Evolutionary conservation across 2,329 filamentous ascomycete genomes (phyloP).

Genomic region (Penicillium expansum): DNA sequence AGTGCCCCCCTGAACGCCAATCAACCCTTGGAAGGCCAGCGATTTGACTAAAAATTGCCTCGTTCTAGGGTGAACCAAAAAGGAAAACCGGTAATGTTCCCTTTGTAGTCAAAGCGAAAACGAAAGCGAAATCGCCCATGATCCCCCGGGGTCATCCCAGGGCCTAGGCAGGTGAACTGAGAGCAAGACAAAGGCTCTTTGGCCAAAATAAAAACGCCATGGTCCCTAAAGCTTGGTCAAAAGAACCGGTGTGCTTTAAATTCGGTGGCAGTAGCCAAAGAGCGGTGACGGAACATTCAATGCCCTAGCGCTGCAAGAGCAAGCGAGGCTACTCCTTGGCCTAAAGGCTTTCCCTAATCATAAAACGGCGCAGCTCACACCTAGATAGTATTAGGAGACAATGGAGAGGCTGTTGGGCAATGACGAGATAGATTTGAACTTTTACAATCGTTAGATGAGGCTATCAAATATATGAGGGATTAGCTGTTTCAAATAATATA

Average conservation of each 20-base stretch:
- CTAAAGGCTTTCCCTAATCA: background rate
- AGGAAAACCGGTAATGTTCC: background rate
- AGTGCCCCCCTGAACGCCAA: background rate
- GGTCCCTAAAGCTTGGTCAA: background rate
- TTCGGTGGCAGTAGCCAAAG: background rate
- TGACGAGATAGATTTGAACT: background rate
- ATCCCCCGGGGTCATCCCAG: background rate
- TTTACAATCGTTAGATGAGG: background rate
- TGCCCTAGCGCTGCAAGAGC: slow-evolving; percentile 1
- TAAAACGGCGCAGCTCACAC: background rate
- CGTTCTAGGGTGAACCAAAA: background rate
- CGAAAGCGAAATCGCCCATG: background rate
- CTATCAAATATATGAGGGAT: background rate
- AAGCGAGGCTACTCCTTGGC: background rate
- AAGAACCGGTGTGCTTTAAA: background rate
- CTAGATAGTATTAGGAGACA: background rate
- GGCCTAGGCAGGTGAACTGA: background rate
- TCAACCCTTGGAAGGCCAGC: background rate
- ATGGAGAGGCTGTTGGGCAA: background rate
- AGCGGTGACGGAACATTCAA: slow-evolving; percentile 4
- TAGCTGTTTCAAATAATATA: background rate
- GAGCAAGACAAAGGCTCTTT: background rate
- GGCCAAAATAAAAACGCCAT: background rate
- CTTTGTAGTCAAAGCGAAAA: background rate
- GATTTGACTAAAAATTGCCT: background rate